Evolutionary conservation across 257 asterid species (phyloP).

Genomic region (Vinca minor): DNA sequence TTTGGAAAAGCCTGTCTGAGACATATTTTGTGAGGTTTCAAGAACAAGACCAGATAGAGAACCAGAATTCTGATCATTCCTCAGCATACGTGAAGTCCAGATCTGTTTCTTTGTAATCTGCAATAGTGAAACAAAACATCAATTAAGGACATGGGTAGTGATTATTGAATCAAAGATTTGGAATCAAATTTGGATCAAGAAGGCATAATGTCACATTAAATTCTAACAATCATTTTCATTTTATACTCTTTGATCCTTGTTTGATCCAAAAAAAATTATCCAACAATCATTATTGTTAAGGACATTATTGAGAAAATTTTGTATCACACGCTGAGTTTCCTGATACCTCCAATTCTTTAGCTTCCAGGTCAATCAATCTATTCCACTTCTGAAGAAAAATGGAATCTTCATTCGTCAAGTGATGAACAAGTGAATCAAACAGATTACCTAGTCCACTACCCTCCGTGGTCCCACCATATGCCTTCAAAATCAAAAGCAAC

Average conservation of each 20-base stretch:
- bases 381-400: conserved; percentile 82
- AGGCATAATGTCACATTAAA: no score
- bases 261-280: no score
- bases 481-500: conserved; percentile 35
- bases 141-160: no score
- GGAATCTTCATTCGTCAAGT: conserved; percentile 53
- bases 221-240: no score
- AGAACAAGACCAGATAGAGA: conserved; percentile 55
- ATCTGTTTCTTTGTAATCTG: conserved; percentile 60
- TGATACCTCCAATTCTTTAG: conserved; percentile 69
- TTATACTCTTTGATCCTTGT: no score
- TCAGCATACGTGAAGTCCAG: conserved; percentile 45
- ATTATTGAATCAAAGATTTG: no score
- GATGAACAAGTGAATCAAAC: conserved; percentile 72
- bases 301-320: no score
- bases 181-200: no score
- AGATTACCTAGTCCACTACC: conserved; percentile 74
- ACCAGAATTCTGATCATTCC: conserved; percentile 32
- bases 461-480: conserved; percentile 66
- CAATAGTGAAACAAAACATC: conserved; percentile 5
- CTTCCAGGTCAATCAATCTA: conserved; percentile 83
- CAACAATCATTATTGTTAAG: no score
- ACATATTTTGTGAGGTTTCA: conserved; percentile 40
- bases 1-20: conserved; percentile 23
- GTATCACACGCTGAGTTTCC: conserved; percentile 14